Conservation (phyloP, 305 asterid species). For the Plantago lanceolata region DNA sequence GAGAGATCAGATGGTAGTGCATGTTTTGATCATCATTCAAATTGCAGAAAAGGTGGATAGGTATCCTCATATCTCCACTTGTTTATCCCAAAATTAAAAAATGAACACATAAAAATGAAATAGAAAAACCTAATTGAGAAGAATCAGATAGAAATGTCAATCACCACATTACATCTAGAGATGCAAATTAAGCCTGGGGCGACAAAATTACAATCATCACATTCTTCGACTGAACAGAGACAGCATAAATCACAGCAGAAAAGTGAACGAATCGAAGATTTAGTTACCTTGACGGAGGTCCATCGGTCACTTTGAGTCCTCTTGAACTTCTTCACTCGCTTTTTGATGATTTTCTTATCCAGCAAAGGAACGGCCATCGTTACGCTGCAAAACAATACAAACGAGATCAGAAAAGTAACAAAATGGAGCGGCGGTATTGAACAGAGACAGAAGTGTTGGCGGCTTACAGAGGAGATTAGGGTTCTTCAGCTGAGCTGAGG, state of each 20-base stretch:
- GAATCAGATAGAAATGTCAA: slow-evolving; percentile 51
- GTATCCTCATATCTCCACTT: slow-evolving; percentile 40
- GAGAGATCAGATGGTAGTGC: slow-evolving; percentile 72
- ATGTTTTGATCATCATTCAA: slow-evolving; percentile 54
- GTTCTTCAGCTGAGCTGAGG: background rate
- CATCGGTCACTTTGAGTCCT: slow-evolving; percentile 48
- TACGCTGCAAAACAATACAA: background rate
- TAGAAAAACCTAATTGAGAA: background rate
- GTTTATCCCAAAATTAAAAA: slow-evolving; percentile 1
- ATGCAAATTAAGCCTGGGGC: slow-evolving; percentile 59
- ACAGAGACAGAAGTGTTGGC: background rate
- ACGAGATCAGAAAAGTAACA: background rate
- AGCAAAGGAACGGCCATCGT: background rate
- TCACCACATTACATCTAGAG: slow-evolving; percentile 55
- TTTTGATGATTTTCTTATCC: slow-evolving; percentile 35
- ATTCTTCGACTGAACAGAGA: slow-evolving; percentile 11
- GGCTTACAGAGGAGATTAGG: background rate
- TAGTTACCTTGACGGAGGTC: slow-evolving; percentile 25
- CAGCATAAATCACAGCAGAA: background rate
- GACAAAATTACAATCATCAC: slow-evolving; percentile 47
- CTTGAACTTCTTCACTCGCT: slow-evolving; percentile 50
- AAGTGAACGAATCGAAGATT: background rate
- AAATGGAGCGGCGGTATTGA: background rate
- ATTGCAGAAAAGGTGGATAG: slow-evolving; percentile 39
- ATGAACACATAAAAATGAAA: background rate